Evolutionary conservation across 2,329 filamentous ascomycete genomes (phyloP), one percentile per base, ranked within the genome.

Genomic region (Sclerotinia trifoliorum): DNA sequence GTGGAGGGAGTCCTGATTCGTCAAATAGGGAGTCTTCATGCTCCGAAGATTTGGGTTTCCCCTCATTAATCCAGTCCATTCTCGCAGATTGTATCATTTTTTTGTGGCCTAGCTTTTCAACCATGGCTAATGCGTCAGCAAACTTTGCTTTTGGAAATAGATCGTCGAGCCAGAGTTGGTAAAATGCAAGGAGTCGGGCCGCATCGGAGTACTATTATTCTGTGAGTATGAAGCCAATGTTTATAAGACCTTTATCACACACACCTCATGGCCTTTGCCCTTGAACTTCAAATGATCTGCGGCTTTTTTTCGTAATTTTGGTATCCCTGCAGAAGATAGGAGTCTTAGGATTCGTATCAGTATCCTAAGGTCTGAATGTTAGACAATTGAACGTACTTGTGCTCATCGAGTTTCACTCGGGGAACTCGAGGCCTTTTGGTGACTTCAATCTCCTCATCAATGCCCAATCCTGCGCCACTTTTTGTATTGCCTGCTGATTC

Each of bases 111-210:
- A 93, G 84, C 80, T 96, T 97, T 78, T 99, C 95, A 2, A 98
- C 92, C 82, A 98, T 97, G 51, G 85, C 82, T 8, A 98, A 82
- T 3, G 91, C 95, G 75, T 99, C 95, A 60, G 91, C 86, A 76
- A 99, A 99, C 76, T 93, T 94, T 6, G 94, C 95, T 76, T 96
- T 93, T 17, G 95, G 95, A 76, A 94, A 99, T 17, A 99, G 83
- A 76, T 97, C 93, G 79, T 99, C 94, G 2, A 99, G 90, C 95
- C 95, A 99, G 67, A 97, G 80, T 78, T 98, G 95, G 77, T 98
- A 99, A 77, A 96, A 92, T 32, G 91, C 92, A 60, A 99, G 84
- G 32, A 99, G 84, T 21, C 89, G 87, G 0, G 89, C 86, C 15
- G 93, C 87, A 77, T 99, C 95, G 24, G 90, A 89, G 79, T 95